Evolutionary conservation across 2,329 filamentous ascomycete species (phyloP), one percentile per base, ranked within the genome.

Genomic region (Xylariaceae sp.): DNA sequence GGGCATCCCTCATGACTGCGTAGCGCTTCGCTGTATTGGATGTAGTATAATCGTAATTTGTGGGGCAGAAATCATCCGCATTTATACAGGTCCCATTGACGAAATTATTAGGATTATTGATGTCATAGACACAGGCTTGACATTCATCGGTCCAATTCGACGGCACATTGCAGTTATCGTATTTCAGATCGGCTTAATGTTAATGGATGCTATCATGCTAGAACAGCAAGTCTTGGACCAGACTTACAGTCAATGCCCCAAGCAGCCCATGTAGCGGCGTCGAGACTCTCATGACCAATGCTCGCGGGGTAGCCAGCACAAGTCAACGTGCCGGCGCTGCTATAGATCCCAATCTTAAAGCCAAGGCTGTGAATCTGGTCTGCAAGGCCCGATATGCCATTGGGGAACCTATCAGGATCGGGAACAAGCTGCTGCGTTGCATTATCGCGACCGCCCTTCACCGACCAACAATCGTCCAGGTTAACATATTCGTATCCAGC

Each of bases 331-430:
- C 81, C 80, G 0, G 80, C 80, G 64, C 78, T 79, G 60, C 79
- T 79, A 63, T 88, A 88, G 52, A 88, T 85, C 1, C 85, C 85
- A 8, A 86, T 70, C 64, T 87, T 87, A 37, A 88, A 63, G 2
- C 81, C 82, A 57, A 83, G 62, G 2, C 61, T 69, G 55, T 87
- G 84, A 16, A 87, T 75, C 51, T 79, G 64, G 20, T 79, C 69
- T 1, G 82, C 82, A 1, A 81, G 67, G 0, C 77, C 75, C 7
- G 73, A 74, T 55, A 88, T 84, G 0, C 84, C 85, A 15, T 76
- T 70, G 0, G 85, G 84, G 53, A 87, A 88, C 51, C 77, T 81
- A 2, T 58, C 64, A 0, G 69, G 66, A 58, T 84, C 77, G 0
- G 77, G 73, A 3, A 78, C 65, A 4, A 83, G 73, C 33, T 77